Conservation (phyloP, 768 basidiomycete species). For the Suillus occidentalis region DNA sequence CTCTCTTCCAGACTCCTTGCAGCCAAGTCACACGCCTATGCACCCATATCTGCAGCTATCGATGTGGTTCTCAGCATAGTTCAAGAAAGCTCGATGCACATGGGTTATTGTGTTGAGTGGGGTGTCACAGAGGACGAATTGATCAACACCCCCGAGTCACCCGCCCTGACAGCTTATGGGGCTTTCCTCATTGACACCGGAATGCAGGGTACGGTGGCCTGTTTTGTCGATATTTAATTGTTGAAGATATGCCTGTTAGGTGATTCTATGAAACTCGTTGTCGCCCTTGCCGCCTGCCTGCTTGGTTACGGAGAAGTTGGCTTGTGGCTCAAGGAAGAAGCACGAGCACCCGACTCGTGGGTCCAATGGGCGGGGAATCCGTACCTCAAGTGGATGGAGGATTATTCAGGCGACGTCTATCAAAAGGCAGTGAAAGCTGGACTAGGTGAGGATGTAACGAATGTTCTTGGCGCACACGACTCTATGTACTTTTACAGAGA, state of each 20-base stretch:
- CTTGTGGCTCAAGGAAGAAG: slow-evolving; percentile 70
- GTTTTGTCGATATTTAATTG: not conserved
- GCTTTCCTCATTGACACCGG: slow-evolving; percentile 83
- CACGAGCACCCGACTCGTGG: slow-evolving; percentile 43
- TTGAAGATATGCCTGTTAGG: slow-evolving; percentile 37
- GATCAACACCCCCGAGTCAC: slow-evolving; percentile 59
- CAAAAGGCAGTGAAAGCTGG: slow-evolving; percentile 72
- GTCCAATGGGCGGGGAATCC: slow-evolving; percentile 66
- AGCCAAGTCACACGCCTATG: slow-evolving; percentile 70
- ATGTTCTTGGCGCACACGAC: slow-evolving; percentile 6
- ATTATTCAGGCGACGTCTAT: slow-evolving; percentile 72
- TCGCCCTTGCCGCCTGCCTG: slow-evolving; percentile 83
- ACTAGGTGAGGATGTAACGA: slow-evolving; percentile 53
- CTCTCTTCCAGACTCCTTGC: slow-evolving; percentile 57
- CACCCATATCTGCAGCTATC: slow-evolving; percentile 61
- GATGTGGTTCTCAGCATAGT: slow-evolving; percentile 63
- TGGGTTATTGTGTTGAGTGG: slow-evolving; percentile 66
- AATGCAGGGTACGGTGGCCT: slow-evolving; percentile 49
- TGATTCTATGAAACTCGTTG: slow-evolving; percentile 67
- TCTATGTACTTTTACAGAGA: slow-evolving; percentile 44
- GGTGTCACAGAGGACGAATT: slow-evolving; percentile 65
- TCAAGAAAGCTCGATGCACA: slow-evolving; percentile 72
- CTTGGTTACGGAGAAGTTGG: slow-evolving; percentile 94
- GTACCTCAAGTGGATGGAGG: slow-evolving; percentile 76
- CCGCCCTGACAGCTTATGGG: slow-evolving; percentile 82